phyloP scores from a whole-genome alignment of 2,329 filamentous ascomycete genomes.

The Apiospora marii region DNA sequence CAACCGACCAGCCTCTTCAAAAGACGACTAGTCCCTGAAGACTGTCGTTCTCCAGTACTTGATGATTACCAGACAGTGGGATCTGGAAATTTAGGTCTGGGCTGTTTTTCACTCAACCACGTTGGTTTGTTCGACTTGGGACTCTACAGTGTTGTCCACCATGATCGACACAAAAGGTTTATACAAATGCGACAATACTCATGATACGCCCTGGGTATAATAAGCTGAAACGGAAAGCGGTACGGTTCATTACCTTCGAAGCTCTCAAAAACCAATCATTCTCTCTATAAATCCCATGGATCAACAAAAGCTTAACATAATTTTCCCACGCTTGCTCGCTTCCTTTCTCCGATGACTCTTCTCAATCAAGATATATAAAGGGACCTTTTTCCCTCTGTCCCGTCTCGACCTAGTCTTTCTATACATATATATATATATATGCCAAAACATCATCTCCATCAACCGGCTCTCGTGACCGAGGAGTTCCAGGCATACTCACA shows the following conservation, averaged over 20 bases:
- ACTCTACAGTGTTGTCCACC: background rate
- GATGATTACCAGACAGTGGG: too few relatives aligned
- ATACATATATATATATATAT: background rate
- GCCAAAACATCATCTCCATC: background rate
- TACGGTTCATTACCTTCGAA: background rate
- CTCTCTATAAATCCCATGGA: background rate
- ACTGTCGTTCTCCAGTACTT: too few relatives aligned
- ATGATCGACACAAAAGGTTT: background rate
- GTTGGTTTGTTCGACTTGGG: background rate
- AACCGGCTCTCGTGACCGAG: too few relatives aligned
- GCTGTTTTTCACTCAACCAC: background rate
- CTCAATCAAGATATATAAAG: background rate
- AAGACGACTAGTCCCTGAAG: too few relatives aligned
- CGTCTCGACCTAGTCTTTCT: background rate
- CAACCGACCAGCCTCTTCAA: too few relatives aligned
- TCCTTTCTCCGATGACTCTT: background rate
- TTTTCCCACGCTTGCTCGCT: background rate
- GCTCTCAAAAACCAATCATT: background rate
- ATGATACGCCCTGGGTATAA: background rate
- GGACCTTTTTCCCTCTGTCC: background rate
- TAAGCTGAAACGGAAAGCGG: background rate
- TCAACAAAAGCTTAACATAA: background rate
- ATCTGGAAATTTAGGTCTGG: too few relatives aligned
- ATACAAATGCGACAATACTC: background rate
- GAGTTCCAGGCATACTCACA: too few relatives aligned